Conservation (phyloP, 345 rosid species). For the Citrus cavaleriei region DNA sequence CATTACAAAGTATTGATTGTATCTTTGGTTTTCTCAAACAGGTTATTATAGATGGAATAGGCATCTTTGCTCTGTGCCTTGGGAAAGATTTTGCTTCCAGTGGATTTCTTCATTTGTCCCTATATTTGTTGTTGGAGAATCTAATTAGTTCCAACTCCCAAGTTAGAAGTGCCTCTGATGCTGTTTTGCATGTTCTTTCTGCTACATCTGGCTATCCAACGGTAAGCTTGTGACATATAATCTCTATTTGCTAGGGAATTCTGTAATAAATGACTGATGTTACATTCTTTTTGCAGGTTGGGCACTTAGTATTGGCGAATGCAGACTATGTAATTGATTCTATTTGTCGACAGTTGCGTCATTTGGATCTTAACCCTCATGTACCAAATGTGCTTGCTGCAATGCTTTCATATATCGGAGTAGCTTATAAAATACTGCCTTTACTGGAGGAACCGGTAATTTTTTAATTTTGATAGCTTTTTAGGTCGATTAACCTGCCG, state of each 20-base stretch:
- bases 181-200: constrained; percentile 69
- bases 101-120: constrained; percentile 90
- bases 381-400: constrained; percentile 94
- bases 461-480: not conserved
- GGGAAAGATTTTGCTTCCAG: constrained; percentile 66
- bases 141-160: constrained; percentile 67
- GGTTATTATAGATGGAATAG: constrained; percentile 83
- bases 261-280: not conserved
- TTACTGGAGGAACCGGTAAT: constrained; percentile 91
- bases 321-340: constrained; percentile 92
- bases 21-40: constrained; percentile 26
- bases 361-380: constrained; percentile 83
- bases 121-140: constrained; percentile 81
- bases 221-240: constrained; percentile 39
- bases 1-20: constrained; percentile 4
- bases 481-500: not conserved
- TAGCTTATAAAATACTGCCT: constrained; percentile 72
- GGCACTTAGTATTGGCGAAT: constrained; percentile 80
- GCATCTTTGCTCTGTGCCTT: constrained; percentile 69
- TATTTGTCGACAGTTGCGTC: constrained; percentile 81
- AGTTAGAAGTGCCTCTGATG: constrained; percentile 75
- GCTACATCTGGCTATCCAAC: constrained; percentile 54
- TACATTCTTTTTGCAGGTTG: constrained; percentile 55
- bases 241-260: constrained; percentile 10
- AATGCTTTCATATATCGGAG: constrained; percentile 90